A percentile compares a stretch with the other conserved stretches of the same genome.
Conservation (phyloP, 805 yeast species). For the Huiozyma sinensis region DNA sequence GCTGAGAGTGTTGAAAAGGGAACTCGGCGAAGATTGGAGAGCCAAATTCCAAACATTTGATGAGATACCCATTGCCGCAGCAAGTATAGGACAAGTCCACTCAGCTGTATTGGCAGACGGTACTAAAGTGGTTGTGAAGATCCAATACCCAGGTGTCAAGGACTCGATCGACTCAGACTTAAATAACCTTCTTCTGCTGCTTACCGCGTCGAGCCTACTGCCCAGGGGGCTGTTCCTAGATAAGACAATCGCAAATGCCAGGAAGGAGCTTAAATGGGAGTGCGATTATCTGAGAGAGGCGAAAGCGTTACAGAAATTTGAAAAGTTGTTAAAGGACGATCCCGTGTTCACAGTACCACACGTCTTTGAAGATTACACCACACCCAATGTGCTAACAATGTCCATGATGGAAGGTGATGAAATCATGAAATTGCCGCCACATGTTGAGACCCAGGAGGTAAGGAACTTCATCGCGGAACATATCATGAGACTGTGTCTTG, state of each 20-base stretch:
- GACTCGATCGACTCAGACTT: constrained; percentile 89
- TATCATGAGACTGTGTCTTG: constrained; percentile 76
- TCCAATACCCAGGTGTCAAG: constrained; percentile 95
- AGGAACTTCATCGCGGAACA: constrained; percentile 74
- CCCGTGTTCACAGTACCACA: constrained; percentile 69
- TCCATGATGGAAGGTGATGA: constrained; percentile 75
- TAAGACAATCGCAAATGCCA: constrained; percentile 83
- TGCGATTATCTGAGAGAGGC: constrained; percentile 94
- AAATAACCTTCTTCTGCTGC: constrained; percentile 67
- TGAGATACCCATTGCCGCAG: constrained; percentile 90
- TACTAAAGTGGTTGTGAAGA: constrained; percentile 80
- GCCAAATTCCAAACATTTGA: constrained; percentile 61
- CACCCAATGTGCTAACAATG: constrained; percentile 83
- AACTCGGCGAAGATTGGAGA: constrained; percentile 75
- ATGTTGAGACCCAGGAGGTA: constrained; percentile 42
- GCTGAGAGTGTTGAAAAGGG: constrained; percentile 57
- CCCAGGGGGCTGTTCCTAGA: constrained; percentile 91
- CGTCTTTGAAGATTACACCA: constrained; percentile 67
- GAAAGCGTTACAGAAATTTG: constrained; percentile 55
- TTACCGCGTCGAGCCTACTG: constrained; percentile 75
- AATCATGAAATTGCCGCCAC: constrained; percentile 65
- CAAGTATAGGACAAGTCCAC: constrained; percentile 96
- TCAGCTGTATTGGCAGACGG: constrained; percentile 59
- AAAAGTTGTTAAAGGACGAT: constrained; percentile 46
- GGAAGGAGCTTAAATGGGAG: constrained; percentile 93